A percentile compares a stretch with the other conserved stretches of the same genome.
phyloP scores from a whole-genome alignment of 805 yeast genomes.

The Starmerella floricola region DNA sequence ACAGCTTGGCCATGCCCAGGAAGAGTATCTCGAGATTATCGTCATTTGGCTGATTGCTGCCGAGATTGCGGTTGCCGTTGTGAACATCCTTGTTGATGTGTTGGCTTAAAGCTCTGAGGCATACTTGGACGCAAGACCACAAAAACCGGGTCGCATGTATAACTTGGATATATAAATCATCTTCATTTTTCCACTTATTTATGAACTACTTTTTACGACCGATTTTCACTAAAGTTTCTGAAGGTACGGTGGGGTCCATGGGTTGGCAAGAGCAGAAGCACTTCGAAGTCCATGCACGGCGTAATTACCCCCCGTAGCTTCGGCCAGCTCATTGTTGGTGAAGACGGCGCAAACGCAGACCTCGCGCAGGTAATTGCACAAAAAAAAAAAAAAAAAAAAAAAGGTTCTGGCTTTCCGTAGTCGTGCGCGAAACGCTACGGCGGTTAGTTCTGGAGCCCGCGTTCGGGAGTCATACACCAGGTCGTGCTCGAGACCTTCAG shows the following conservation, averaged over 20 bases:
- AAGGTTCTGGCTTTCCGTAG: conserved; percentile 88
- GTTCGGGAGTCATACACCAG: conserved; percentile 97
- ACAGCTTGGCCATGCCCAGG: conserved; percentile 89
- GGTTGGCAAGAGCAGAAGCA: too few relatives aligned
- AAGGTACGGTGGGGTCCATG: background rate
- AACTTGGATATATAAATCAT: too few relatives aligned
- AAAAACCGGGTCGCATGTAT: background rate
- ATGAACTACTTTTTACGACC: background rate
- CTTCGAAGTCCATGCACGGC: too few relatives aligned
- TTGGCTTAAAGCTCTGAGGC: conserved; percentile 16
- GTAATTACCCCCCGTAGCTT: too few relatives aligned
- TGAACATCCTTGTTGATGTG: conserved; percentile 47
- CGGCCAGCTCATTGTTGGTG: conserved; percentile 96
- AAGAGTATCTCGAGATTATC: conserved; percentile 76
- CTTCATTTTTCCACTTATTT: too few relatives aligned
- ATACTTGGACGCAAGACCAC: too few relatives aligned
- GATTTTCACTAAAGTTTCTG: background rate
- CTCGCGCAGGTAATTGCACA: conserved; percentile 63
- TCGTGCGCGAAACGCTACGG: conserved; percentile 91
- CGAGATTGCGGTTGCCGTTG: conserved; percentile 76
- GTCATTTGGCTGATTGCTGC: conserved; percentile 86
- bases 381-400: conserved; percentile 88
- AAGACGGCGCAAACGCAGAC: conserved; percentile 80
- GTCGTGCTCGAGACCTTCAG: conserved; percentile 93
- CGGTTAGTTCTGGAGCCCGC: conserved; percentile 98